Conservation (phyloP, 345 rosid genomes). For the Brassica cretica region DNA sequence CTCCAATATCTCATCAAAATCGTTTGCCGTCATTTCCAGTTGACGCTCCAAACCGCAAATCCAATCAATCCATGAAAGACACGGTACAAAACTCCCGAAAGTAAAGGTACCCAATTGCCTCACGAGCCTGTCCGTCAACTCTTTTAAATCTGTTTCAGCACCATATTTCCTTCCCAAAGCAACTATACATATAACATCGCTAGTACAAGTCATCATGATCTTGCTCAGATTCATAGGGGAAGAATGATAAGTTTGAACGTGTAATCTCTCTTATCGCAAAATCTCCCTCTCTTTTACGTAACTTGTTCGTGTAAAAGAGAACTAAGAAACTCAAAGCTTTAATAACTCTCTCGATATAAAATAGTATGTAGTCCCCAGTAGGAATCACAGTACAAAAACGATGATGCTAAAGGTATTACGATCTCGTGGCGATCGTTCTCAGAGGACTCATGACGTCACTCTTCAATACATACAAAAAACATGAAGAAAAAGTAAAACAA, state of each 20-base stretch:
- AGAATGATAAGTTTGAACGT: neutral
- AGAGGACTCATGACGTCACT: no score
- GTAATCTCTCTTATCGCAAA: constrained; percentile 5
- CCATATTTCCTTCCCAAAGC: constrained; percentile 59
- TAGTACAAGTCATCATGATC: constrained; percentile 33
- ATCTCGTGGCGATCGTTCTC: no score
- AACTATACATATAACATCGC: constrained; percentile 53
- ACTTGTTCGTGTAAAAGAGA: no score
- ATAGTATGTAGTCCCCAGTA: neutral
- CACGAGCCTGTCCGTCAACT: constrained; percentile 36
- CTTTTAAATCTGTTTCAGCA: constrained; percentile 43
- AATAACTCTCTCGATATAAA: no score
- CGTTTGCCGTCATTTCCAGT: constrained; percentile 28
- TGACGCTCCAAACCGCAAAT: constrained; percentile 30
- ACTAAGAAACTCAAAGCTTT: constrained; percentile 19
- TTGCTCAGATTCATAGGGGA: constrained; percentile 45
- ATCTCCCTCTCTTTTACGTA: neutral
- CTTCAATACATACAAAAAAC: no score
- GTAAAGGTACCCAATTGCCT: constrained; percentile 41
- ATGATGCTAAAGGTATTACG: no score
- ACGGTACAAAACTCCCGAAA: constrained; percentile 56
- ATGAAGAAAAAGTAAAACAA: no score
- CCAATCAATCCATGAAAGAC: constrained; percentile 50
- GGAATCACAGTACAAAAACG: no score
- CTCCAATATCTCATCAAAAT: constrained; percentile 40